Evolutionary conservation across 2,329 filamentous ascomycete genomes (phyloP).

Genomic region (Penicillium crustosum): DNA sequence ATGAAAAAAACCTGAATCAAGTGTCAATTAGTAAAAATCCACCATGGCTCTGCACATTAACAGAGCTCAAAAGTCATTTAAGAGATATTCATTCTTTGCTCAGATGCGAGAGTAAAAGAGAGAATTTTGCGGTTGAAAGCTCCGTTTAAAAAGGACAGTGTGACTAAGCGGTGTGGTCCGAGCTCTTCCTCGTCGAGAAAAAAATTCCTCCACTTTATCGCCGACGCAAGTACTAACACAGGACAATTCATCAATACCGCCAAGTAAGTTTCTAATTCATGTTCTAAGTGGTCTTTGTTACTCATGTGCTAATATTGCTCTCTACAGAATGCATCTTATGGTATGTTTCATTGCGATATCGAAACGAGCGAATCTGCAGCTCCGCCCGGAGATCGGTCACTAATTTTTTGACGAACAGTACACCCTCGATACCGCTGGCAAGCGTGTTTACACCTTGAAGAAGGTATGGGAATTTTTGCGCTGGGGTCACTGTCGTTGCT

Average conservation of each 20-base stretch:
- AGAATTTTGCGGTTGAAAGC: constrained; percentile 18
- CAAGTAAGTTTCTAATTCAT: constrained; percentile 30
- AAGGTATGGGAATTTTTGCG: constrained; percentile 51
- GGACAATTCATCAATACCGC: constrained; percentile 19
- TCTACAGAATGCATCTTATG: constrained; percentile 43
- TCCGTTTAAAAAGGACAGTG: constrained; percentile 20
- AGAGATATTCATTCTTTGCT: background rate
- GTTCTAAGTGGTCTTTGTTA: background rate
- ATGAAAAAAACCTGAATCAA: constrained; percentile 1
- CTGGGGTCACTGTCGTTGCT: background rate
- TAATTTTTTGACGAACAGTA: constrained; percentile 54
- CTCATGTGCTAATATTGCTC: constrained; percentile 11
- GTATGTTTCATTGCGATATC: constrained; percentile 27
- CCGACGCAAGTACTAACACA: constrained; percentile 18
- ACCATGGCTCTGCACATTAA: constrained; percentile 11
- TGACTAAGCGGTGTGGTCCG: constrained; percentile 25
- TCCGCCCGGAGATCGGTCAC: constrained; percentile 11
- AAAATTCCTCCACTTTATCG: constrained; percentile 28
- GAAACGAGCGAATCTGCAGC: constrained; percentile 10
- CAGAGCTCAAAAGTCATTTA: background rate
- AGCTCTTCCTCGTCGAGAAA: constrained; percentile 23
- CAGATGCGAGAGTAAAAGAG: constrained; percentile 6
- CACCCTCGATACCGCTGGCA: constrained; percentile 77
- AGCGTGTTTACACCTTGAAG: constrained; percentile 92
- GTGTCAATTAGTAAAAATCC: background rate